Evolutionary conservation across 1,284 basidiomycete species (phyloP), one percentile per base, ranked within the genome.

Genomic region (Leccinum ambiguum): DNA sequence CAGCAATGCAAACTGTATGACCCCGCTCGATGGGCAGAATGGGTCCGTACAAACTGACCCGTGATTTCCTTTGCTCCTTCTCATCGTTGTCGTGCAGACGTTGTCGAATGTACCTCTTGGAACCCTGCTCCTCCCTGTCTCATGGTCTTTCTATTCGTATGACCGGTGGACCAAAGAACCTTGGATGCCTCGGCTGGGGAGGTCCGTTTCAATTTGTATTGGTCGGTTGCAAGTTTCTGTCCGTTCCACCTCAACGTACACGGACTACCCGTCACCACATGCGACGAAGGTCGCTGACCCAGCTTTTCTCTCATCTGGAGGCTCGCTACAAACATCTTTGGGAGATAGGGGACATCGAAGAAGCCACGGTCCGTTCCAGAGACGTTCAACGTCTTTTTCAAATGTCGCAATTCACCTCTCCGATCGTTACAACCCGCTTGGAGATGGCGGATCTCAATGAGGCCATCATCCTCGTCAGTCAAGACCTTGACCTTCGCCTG

Each of bases 71-170:
- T 18, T 2, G 0, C 2, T 21, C 6, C 63, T 1, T n/a, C 39
- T 73, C 33, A 67, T 21, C n/a, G 75, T 79, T 63, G 2, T 59
- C 6, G 80, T 88, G 90, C 72, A 93, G 93, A 10, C 89, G 93
- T 66, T 96, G 96, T 91, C 86, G 96, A 70, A 98, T 98, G 97
- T 98, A 97, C 81, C 81, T 96, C 10, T 59, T 98, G 96, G 96
- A 92, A 93, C 79, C 94, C 92, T 1, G 90, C 88, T 8, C 82
- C 86, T 26, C 96, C 96, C 79, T 92, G 73, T 83, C 86, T 64
- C 96, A 98, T 77, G 96, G 96, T 71, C 79, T 98, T 62, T 94
- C 92, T 71, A 98, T 94, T 4, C 92, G 96, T 74, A 79, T 98
- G 66, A 98, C 96, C n/a, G 97, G 96, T 77, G 96, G 96, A 3